Evolutionary conservation across 202 grass and related monocot genomes (phyloP).

Genomic region (Cymbopogon flexuosus): DNA sequence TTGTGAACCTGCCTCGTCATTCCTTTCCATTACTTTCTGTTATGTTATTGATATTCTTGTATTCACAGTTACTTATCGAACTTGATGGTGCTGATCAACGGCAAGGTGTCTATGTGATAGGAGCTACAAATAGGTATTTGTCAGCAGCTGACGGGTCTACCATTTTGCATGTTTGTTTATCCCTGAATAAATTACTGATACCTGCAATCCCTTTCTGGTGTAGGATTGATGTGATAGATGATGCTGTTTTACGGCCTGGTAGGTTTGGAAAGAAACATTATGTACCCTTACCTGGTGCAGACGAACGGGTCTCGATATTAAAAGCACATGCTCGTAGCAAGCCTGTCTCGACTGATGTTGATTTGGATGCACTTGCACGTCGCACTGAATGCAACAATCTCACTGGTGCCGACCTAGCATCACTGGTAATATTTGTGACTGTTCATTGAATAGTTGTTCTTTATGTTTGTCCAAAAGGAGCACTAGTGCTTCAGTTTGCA

Average conservation of each 20-base stretch:
- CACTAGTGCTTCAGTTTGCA: constrained; percentile 1
- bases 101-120: constrained; percentile 77
- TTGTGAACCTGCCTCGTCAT: background rate
- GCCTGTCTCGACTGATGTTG: constrained; percentile 49
- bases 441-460: background rate
- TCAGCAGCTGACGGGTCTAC: background rate
- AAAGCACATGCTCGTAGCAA: constrained; percentile 58
- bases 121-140: constrained; percentile 79
- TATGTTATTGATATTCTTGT: constrained; percentile 12
- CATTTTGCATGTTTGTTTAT: background rate
- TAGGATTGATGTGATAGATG: constrained; percentile 86
- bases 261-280: constrained; percentile 74
- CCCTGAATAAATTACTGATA: background rate
- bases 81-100: constrained; percentile 73
- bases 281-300: constrained; percentile 66
- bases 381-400: constrained; percentile 54
- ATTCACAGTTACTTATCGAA: constrained; percentile 61
- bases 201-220: background rate
- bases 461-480: background rate
- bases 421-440: constrained; percentile 43
- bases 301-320: constrained; percentile 63
- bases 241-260: constrained; percentile 66
- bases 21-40: background rate
- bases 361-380: constrained; percentile 47
- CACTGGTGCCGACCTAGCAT: constrained; percentile 68